phyloP scores from a whole-genome alignment of 345 rosid species.

The Boechera divaricarpa region DNA sequence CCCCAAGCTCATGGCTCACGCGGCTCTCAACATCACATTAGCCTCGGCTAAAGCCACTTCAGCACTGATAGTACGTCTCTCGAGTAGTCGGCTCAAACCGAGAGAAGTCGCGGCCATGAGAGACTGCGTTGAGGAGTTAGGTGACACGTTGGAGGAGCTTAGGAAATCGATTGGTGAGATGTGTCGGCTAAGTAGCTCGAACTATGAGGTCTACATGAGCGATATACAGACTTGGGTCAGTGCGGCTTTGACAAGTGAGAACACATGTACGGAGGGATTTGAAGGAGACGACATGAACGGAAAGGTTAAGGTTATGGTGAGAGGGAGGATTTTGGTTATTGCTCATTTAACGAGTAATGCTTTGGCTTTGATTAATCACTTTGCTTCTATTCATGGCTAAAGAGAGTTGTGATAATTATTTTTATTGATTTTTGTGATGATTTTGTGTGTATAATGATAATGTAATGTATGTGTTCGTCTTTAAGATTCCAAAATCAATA shows the following conservation, averaged over 20 bases:
- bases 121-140: slow-evolving; percentile 73
- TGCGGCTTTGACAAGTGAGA: slow-evolving; percentile 74
- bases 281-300: slow-evolving; percentile 51
- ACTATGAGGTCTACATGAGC: slow-evolving; percentile 51
- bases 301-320: slow-evolving; percentile 47
- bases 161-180: slow-evolving; percentile 64
- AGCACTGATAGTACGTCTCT: slow-evolving; percentile 52
- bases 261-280: slow-evolving; percentile 78
- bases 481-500: slow-evolving; percentile 5
- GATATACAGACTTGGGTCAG: slow-evolving; percentile 84
- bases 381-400: slow-evolving; percentile 59
- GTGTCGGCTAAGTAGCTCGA: slow-evolving; percentile 43
- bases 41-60: slow-evolving; percentile 52
- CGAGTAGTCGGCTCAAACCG: slow-evolving; percentile 52
- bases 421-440: not conserved
- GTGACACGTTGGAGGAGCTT: slow-evolving; percentile 62
- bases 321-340: slow-evolving; percentile 49
- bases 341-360: slow-evolving; percentile 80
- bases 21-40: slow-evolving; percentile 72
- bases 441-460: slow-evolving; percentile 15
- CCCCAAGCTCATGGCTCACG: slow-evolving; percentile 67
- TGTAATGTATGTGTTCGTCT: slow-evolving; percentile 19
- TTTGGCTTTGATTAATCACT: slow-evolving; percentile 68
- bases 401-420: not conserved
- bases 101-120: slow-evolving; percentile 60